These are phyloP conservation scores for Micromonas commoda DNA, from an alignment of 139 green algal species.

Conservation along the genomic window DNA sequence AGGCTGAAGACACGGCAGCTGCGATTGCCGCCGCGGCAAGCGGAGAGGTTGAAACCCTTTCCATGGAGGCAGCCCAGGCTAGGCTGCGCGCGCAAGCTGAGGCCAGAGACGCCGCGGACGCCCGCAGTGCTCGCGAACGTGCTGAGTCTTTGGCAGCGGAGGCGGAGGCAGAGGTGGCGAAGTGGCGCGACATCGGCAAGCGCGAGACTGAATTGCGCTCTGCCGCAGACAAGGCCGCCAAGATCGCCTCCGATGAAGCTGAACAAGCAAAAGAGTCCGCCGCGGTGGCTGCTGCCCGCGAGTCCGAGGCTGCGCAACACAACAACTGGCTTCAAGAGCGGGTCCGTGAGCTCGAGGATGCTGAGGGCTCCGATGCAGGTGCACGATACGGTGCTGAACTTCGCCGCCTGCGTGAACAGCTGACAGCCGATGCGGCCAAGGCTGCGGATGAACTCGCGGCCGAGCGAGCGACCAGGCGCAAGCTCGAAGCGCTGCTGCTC, in stretches of 20 bases:
- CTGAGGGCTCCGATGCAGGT: not conserved
- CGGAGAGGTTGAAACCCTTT: not conserved
- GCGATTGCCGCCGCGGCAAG: not conserved
- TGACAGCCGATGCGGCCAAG: not conserved
- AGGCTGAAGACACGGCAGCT: not conserved
- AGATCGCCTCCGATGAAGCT: not conserved
- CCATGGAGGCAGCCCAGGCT: not conserved
- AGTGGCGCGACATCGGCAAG: not conserved
- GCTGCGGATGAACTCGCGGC: not conserved
- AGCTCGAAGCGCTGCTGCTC: not conserved
- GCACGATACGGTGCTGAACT: not conserved
- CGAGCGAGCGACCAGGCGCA: not conserved
- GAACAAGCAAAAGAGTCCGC: not conserved
- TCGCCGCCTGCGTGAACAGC: not conserved
- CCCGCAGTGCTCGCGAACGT: not conserved
- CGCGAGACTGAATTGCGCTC: not conserved
- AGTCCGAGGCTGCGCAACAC: not conserved
- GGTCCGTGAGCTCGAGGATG: not conserved
- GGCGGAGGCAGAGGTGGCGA: not conserved
- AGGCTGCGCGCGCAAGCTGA: not conserved
- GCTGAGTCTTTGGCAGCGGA: not conserved
- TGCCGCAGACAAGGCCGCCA: not conserved
- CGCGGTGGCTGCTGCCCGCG: not conserved
- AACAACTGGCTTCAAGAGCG: conserved; percentile 7
- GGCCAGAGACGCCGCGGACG: not conserved